Evolutionary conservation across 208 protist genomes (phyloP).

Genomic region (Angomonas deanei): DNA sequence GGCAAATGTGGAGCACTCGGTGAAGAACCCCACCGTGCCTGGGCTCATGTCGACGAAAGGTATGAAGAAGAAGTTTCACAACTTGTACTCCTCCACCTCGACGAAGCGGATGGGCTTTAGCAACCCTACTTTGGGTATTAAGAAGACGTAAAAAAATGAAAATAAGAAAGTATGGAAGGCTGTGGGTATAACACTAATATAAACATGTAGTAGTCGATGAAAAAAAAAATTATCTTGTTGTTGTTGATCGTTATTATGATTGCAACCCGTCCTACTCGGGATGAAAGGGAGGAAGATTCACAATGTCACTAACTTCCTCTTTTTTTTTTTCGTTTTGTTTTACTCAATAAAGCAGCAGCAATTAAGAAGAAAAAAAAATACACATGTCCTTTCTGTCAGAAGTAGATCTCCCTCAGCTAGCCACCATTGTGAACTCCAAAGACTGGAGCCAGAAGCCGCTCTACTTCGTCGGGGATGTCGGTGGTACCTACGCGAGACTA

Average conservation of each 20-base stretch:
- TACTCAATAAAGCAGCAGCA: no score
- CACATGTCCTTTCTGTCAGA: background rate
- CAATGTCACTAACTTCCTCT: no score
- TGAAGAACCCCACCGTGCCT: constrained; percentile 85
- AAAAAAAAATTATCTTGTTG: background rate
- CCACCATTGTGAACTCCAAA: background rate
- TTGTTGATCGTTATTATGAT: background rate
- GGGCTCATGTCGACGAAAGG: constrained; percentile 88
- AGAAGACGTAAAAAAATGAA: constrained; percentile 59
- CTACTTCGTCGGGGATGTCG: constrained; percentile 67
- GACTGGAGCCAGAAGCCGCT: constrained; percentile 29
- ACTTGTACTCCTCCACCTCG: constrained; percentile 84
- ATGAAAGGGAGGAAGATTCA: no score
- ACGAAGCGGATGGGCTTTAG: constrained; percentile 86
- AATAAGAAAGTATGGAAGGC: background rate
- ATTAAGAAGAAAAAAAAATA: constrained; percentile 3
- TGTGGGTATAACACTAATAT: background rate
- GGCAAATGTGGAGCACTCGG: constrained; percentile 54
- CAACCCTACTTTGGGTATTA: constrained; percentile 80
- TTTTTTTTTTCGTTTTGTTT: constrained; percentile 8
- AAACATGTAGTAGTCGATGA: constrained; percentile 1
- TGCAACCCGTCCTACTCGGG: no score
- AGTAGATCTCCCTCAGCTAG: background rate
- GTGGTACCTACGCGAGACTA: constrained; percentile 63
- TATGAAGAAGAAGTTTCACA: constrained; percentile 91